These are phyloP conservation scores for Dictyostelium firmibasis DNA, from an alignment of 78 protist species.

Conservation along the genomic window DNA sequence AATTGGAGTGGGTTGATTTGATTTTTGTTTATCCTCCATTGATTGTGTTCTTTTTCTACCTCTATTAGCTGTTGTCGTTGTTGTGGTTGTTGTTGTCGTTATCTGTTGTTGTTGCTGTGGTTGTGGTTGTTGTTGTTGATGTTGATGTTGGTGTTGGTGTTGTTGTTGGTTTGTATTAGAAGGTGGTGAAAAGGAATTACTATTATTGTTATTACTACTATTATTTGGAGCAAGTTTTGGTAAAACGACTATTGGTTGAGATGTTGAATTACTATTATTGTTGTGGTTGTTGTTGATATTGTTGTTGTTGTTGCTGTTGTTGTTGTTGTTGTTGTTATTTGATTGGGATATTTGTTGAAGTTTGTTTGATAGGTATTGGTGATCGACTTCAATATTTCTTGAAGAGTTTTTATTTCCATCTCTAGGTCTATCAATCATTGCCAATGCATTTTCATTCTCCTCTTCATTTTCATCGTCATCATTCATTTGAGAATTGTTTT, in stretches of 20 bases:
- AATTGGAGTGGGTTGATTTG: not conserved
- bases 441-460: not conserved
- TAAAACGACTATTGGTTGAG: not conserved
- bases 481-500: not conserved
- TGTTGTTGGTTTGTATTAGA: not conserved
- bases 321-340: too few relatives aligned
- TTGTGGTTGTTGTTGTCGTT: not conserved
- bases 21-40: conserved; percentile 15
- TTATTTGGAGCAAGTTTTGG: not conserved
- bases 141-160: too few relatives aligned
- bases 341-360: not conserved
- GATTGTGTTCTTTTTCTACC: conserved; percentile 55
- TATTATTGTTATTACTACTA: not conserved
- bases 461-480: not conserved
- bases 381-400: not conserved
- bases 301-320: too few relatives aligned
- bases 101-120: not conserved
- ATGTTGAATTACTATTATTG: not conserved
- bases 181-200: not conserved
- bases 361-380: not conserved
- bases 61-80: conserved; percentile 9
- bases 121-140: not conserved
- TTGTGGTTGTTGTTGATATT: too few relatives aligned
- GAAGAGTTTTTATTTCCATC: not conserved
- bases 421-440: not conserved